Evolutionary conservation across 192 early-diverging fungal genomes (phyloP).

Genomic region (Coemansia furcata): DNA sequence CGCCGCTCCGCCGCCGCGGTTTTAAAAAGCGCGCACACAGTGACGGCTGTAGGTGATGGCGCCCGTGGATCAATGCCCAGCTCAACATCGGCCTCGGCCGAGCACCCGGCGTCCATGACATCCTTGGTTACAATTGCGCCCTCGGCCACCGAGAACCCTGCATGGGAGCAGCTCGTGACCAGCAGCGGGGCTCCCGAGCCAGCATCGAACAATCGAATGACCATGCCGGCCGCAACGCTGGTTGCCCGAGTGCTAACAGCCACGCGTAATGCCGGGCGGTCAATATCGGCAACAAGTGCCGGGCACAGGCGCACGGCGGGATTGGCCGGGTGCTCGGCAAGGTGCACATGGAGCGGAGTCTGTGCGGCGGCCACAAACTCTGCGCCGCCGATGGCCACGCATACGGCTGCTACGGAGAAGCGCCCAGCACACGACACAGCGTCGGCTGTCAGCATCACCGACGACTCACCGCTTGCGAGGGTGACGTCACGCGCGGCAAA

Average conservation of each 20-base stretch:
- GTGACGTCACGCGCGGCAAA: conserved; percentile 7
- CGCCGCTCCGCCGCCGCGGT: background rate
- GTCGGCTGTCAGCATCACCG: conserved; percentile 15
- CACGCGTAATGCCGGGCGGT: conserved; percentile 13
- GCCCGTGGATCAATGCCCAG: background rate
- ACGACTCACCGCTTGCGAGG: conserved; percentile 5
- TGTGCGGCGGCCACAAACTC: conserved; percentile 20
- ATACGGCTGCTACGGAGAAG: conserved; percentile 18
- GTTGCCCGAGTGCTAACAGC: background rate
- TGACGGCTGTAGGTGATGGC: background rate
- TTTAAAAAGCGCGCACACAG: conserved; percentile 19
- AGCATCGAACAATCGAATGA: conserved; percentile 25
- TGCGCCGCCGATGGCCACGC: conserved; percentile 15
- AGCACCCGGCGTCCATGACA: background rate
- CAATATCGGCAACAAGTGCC: background rate
- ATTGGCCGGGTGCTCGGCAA: conserved; percentile 16
- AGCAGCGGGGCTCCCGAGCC: background rate
- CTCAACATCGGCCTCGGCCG: background rate
- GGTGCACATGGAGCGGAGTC: conserved; percentile 11
- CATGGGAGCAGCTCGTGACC: background rate
- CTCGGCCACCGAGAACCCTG: background rate
- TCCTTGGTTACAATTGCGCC: conserved; percentile 17
- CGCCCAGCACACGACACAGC: conserved; percentile 33
- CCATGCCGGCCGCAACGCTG: conserved; percentile 15
- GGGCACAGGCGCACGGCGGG: background rate